Conservation (phyloP, 129 eudicot genomes). For the Flaveria robusta region DNA sequence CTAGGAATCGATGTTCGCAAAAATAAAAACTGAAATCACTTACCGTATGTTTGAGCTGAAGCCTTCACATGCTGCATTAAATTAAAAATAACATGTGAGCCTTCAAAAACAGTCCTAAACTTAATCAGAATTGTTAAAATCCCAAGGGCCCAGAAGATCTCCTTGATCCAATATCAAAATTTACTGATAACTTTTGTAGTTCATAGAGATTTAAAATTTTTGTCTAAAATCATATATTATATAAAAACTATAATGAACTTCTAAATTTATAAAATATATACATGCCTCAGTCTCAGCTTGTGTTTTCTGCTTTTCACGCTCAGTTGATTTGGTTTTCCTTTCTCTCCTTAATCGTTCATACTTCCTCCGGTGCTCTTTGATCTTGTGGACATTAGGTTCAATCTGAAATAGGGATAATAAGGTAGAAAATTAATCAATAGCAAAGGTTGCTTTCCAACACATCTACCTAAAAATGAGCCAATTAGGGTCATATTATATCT, state of each 20-base stretch:
- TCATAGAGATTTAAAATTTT: background rate
- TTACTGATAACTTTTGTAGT: background rate
- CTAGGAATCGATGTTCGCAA: too few relatives aligned
- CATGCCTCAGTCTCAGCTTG: constrained; percentile 53
- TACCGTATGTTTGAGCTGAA: constrained; percentile 55
- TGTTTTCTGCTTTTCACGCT: constrained; percentile 49
- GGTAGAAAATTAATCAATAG: background rate
- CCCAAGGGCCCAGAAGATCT: background rate
- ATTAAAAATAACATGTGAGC: constrained; percentile 22
- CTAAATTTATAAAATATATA: constrained; percentile 8
- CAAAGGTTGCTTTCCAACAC: background rate
- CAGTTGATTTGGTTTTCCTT: constrained; percentile 43
- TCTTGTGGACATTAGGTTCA: constrained; percentile 72
- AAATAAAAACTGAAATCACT: too few relatives aligned
- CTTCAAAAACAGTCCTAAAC: background rate
- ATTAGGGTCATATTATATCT: background rate
- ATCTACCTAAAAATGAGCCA: background rate
- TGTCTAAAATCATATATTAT: background rate
- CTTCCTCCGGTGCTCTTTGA: constrained; percentile 74
- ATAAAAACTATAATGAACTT: background rate
- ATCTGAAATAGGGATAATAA: constrained; percentile 52
- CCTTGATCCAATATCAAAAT: too few relatives aligned
- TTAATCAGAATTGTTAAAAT: constrained; percentile 15
- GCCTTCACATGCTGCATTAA: constrained; percentile 51
- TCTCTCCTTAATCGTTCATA: constrained; percentile 69